Evolutionary conservation across 805 yeast species (phyloP), one percentile per base, ranked within the genome.

Genomic region (Candida michaelii): DNA sequence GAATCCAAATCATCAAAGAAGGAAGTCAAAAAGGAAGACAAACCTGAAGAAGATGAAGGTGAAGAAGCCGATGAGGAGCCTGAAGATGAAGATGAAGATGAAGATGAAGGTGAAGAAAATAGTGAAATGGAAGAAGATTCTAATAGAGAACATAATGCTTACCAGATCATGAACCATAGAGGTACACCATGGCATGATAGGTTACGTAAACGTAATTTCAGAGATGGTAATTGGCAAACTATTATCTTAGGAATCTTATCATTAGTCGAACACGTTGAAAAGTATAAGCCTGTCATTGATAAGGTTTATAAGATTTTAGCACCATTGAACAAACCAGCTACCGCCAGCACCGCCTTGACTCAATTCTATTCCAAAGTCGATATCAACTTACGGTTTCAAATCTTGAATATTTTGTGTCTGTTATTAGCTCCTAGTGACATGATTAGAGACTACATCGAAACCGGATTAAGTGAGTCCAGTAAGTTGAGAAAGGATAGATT

Each of bases 171-270:
- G 51, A 78, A 81, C 44, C 76, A 79, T 59, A 69, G 83, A 42
- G 81, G 81, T 32, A 63, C 67, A 0, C 63, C 81, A 10, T 93
- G 98, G 97, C 78, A 81, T 45, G 95, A 85, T 23, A 70, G 95
- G 30, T 69, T 91, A 14, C 75, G 82, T 11, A 82, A 78, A 42
- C 78, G 96, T 42, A 77, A 77, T 48, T 93, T 86, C 60, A 80
- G 75, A 52, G 89, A 88, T 53, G 95, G 96, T 3, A 80, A 80
- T 42, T 91, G 97, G 97, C 83, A 88, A 52, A 73, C 84, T 30
- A 76, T 85, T 32, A 60, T 90, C 32, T 59, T 89, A 37, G 96
- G 96, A 24, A 69, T 89, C 2, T 70, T 90, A 31, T 78, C 80
- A 15, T 68, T 73, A 37, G 79, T 80, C 12, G 79, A 80, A 35